These are phyloP conservation scores for Boletus edulis DNA, from an alignment of 768 basidiomycete species.

Conservation along the genomic window DNA sequence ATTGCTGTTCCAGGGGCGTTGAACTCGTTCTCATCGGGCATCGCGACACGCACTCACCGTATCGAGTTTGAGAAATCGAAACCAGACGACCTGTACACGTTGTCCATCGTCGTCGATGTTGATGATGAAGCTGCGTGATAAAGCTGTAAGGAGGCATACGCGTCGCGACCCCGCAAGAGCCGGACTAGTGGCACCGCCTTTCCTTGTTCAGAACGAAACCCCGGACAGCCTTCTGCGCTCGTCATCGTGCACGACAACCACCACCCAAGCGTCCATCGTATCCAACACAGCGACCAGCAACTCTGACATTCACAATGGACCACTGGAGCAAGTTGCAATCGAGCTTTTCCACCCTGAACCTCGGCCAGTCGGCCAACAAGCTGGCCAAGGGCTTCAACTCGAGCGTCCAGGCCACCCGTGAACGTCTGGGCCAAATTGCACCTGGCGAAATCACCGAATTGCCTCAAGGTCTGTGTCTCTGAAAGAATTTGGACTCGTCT, in stretches of 20 bases:
- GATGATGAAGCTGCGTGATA: neutral
- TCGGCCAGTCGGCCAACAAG: conserved; percentile 73
- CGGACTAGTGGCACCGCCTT: conserved; percentile 22
- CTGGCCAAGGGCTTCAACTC: conserved; percentile 77
- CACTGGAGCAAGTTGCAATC: conserved; percentile 69
- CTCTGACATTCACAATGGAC: conserved; percentile 33
- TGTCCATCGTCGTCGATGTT: conserved; percentile 37
- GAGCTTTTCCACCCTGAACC: conserved; percentile 60
- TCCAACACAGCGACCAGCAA: neutral
- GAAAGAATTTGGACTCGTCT: no score
- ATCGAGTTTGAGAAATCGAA: conserved; percentile 79
- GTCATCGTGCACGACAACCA: no score
- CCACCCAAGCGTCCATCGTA: neutral
- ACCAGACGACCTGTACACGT: conserved; percentile 50
- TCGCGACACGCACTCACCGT: conserved; percentile 43
- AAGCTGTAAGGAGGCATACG: conserved; percentile 20
- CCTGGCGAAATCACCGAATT: conserved; percentile 94
- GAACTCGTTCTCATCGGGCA: neutral
- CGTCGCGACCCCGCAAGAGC: conserved; percentile 15
- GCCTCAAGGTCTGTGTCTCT: conserved; percentile 64
- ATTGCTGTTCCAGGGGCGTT: conserved; percentile 47
- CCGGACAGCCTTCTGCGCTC: no score
- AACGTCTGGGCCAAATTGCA: conserved; percentile 87
- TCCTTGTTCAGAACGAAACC: neutral
- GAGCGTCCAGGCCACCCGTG: conserved; percentile 81